Base-by-base conservation (phyloP, 2,329 filamentous ascomycete genomes). In the Tolypocladium nubicola region DNA sequence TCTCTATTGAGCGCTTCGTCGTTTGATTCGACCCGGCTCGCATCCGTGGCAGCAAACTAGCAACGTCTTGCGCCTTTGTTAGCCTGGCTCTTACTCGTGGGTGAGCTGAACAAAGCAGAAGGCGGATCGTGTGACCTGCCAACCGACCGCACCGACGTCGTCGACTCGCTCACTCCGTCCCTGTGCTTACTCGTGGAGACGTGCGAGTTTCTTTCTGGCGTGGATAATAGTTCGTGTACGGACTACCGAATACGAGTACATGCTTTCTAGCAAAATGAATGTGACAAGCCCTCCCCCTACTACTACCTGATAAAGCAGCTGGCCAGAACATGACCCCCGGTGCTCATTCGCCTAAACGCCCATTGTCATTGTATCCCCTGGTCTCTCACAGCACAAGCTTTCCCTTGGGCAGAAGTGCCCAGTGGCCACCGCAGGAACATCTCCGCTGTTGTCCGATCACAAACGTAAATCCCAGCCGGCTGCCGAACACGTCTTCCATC, bases 401-500 rank as follows among this genome's bases (percentile, higher is more conserved):
- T 7, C 66, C 72, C 50, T 65, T 67, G 0, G 70, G 70, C 54
- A 80, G 58, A 53, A 82, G 59, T 3, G 74, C 77, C 77, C 81
- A 81, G 55, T 73, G 72, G 2, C 80, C 82, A 9, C 78, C 77
- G 60, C 82, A 85, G 6, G 75, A 74, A 59, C 82, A 85, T 63
- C 75, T 76, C 30, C 79, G 72, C 67, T 83, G 79, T 65, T 83
- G 80, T 14, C 72, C 71, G 50, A 84, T 65, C 40, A 84, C 73
- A 66, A 82, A 83, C 4, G 72, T 75, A 57, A 79, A 75, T 1
- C 80, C 81, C 0, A 80, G 76, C 59, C 75, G 73, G 30, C 70
- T 70, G 16, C 70, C 74, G 35, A 68, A 70, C 0, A 80, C 71
- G 60, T 88, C 84, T 64, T 86, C 84, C 76, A 87, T 87, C n/a